Base-by-base conservation (phyloP, 192 early-diverging fungal species). In the Entomortierella beljakovae region DNA sequence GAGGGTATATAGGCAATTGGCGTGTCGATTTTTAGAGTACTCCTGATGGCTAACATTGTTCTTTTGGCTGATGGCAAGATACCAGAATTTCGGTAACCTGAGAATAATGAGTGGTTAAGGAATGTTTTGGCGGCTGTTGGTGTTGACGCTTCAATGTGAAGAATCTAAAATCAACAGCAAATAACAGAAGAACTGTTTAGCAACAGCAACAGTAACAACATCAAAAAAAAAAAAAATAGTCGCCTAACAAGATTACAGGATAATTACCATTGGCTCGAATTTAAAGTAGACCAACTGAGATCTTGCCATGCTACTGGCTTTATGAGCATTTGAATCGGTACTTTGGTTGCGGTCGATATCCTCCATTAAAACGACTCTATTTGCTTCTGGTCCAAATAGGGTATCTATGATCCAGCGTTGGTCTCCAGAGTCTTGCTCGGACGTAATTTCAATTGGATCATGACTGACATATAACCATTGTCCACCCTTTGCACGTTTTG, bases 11-110 rank as follows among this genome's bases (percentile, higher is more conserved):
- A 71, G n/a, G 84, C 87, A n/a, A 88, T 85, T 11, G 87, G 87
- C 3, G 73, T 67, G 46, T 88, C 87, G 8, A 88, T 60, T 54
- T 86, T 86, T 26, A 82, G 80, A 7, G 87, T 83, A 43, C 80
- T 85, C 6, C 85, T 70, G 25, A 88, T 85, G 16, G 84, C 84
- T 6, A 88, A 70, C 85, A 88, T 87, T 20, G 86, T 83, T 11
- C 87, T 74, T 51, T 82, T 84, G 15, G 65, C 57, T 0, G 85
- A 87, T 16, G 86, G 79, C 18, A 79, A 65, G 42, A 88, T 80
- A 23, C 87, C 87, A 9, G 82, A 83, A 42, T 88, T 86, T 28
- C 81, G 83, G 59, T 85, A 88, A 3, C 87, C 87, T 13, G 74
- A 74, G 56, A 82, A 80, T 57, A 81, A 49, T 0, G 85, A 84